Evolutionary conservation across 116 monocot genomes (phyloP).

Genomic region (Papilionanthe hybrid): DNA sequence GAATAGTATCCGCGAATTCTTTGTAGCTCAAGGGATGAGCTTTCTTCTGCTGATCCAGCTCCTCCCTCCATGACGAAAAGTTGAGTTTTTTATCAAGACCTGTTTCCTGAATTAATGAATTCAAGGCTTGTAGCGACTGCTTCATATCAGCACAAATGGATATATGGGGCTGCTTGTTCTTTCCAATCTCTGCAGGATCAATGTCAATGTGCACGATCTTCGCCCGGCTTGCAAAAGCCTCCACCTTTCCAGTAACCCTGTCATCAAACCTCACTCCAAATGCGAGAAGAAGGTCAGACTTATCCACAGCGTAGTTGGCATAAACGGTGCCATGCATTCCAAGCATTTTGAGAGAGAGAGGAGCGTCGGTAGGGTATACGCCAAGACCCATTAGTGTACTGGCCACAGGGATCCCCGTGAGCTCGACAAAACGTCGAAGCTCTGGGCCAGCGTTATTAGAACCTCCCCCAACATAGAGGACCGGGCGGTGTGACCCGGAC

Average conservation of each 20-base stretch:
- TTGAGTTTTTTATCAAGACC: conserved; percentile 7
- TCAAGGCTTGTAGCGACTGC: background rate
- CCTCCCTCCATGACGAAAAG: conserved; percentile 24
- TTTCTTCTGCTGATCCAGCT: conserved; percentile 62
- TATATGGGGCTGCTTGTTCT: conserved; percentile 17
- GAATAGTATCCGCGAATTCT: conserved; percentile 58
- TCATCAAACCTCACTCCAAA: conserved; percentile 28
- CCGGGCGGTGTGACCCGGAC: conserved; percentile 27
- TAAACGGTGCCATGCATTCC: conserved; percentile 58
- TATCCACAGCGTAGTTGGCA: conserved; percentile 44
- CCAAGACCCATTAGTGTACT: conserved; percentile 48
- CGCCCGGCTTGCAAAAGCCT: conserved; percentile 23
- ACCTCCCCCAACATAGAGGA: conserved; percentile 44
- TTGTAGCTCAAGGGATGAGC: conserved; percentile 57
- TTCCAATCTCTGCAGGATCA: conserved; percentile 26
- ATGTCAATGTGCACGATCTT: conserved; percentile 30
- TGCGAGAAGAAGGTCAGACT: conserved; percentile 21
- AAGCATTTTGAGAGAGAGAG: conserved; percentile 30
- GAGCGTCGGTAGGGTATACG: conserved; percentile 19
- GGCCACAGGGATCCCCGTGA: conserved; percentile 39
- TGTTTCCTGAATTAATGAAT: background rate
- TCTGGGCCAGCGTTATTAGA: conserved; percentile 27
- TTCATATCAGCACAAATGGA: conserved; percentile 3
- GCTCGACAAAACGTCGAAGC: conserved; percentile 32
- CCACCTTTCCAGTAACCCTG: conserved; percentile 25